Evolutionary conservation across 345 rosid genomes (phyloP).

Genomic region (Eucalyptus albens): DNA sequence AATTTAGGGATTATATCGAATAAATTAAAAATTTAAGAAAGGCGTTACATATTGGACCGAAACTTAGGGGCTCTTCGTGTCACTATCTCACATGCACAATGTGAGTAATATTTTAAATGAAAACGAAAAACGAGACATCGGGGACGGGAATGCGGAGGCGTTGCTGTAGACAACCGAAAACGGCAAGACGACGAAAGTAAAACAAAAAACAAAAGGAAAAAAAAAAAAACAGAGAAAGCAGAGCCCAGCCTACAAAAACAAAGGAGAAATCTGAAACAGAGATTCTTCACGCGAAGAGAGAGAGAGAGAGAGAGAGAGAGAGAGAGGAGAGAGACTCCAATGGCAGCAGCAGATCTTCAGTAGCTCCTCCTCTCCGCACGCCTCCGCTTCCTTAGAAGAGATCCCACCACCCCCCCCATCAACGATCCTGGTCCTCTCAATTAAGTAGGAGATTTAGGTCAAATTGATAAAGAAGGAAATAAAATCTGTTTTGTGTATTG

Average conservation of each 20-base stretch:
- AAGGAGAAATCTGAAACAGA: neutral
- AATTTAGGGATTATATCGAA: fast-evolving
- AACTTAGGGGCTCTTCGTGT: neutral
- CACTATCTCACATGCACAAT: too few relatives aligned
- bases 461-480: neutral
- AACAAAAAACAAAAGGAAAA: neutral
- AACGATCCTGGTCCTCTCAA: neutral
- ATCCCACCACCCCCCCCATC: neutral
- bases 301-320: neutral
- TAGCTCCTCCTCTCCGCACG: neutral
- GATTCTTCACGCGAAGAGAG: neutral
- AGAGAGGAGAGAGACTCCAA: neutral
- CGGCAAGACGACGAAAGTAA: neutral
- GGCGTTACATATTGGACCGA: fast-evolving
- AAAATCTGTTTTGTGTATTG: too few relatives aligned
- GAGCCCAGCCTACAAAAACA: neutral
- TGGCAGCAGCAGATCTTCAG: neutral
- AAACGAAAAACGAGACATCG: neutral
- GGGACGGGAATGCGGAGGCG: neutral
- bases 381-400: neutral
- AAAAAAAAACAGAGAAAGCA: neutral
- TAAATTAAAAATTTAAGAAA: too few relatives aligned
- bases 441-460: neutral
- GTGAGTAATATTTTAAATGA: neutral
- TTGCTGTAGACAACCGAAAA: neutral